phyloP scores from a whole-genome alignment of 495 filamentous ascomycete species.

The Penicillium lagena region DNA sequence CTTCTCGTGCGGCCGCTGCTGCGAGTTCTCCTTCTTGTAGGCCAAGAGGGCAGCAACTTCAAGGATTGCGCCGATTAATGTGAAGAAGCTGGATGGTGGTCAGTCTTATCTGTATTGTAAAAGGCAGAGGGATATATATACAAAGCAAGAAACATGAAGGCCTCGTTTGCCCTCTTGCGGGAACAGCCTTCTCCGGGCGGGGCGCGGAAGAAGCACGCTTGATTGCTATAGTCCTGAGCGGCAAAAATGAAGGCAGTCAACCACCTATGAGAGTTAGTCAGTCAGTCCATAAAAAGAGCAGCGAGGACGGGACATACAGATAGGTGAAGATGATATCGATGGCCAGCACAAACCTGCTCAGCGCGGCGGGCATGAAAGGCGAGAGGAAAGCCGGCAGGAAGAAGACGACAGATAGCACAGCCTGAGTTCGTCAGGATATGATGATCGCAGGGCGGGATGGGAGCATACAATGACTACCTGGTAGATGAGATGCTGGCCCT shows the following conservation, averaged over 20 bases:
- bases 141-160: constrained; percentile 59
- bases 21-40: constrained; percentile 19
- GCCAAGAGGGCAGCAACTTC: constrained; percentile 48
- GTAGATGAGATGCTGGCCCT: constrained; percentile 43
- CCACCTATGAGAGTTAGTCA: constrained; percentile 36
- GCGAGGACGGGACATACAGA: constrained; percentile 29
- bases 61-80: constrained; percentile 47
- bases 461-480: constrained; percentile 50
- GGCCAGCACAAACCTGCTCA: constrained; percentile 39
- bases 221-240: constrained; percentile 46
- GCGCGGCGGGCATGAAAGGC: constrained; percentile 34
- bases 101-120: not conserved
- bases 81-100: constrained; percentile 23
- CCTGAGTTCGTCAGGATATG: constrained; percentile 17
- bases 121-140: constrained; percentile 9
- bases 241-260: constrained; percentile 55
- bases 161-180: constrained; percentile 44
- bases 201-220: constrained; percentile 24
- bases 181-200: constrained; percentile 24
- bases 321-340: constrained; percentile 60
- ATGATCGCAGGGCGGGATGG: not conserved
- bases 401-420: constrained; percentile 50
- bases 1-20: constrained; percentile 17
- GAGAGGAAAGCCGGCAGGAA: constrained; percentile 53
- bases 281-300: not conserved